These are phyloP conservation scores for Trametes pubescens DNA, from an alignment of 1,284 basidiomycete species.

Conservation along the genomic window DNA sequence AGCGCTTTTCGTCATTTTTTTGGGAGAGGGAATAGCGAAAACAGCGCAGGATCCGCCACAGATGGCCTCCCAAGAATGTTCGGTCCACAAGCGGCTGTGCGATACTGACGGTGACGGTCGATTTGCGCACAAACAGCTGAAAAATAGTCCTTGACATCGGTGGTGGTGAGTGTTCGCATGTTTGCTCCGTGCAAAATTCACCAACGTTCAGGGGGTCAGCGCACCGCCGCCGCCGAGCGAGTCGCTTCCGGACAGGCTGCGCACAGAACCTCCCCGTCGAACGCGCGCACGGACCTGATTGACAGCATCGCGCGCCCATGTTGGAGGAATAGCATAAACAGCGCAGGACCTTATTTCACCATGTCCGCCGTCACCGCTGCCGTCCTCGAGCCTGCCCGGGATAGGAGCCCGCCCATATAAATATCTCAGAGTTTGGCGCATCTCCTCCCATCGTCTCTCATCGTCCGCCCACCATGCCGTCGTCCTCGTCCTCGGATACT, in stretches of 20 bases:
- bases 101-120: background rate
- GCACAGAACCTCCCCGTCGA: background rate
- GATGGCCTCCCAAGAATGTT: background rate
- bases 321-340: constrained; percentile 33
- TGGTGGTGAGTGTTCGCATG: background rate
- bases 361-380: background rate
- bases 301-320: background rate
- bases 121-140: background rate
- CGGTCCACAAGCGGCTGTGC: background rate
- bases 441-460: background rate
- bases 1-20: background rate
- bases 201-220: background rate
- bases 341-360: constrained; percentile 18
- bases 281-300: background rate
- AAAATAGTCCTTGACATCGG: too few relatives aligned
- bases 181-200: background rate
- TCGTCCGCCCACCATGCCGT: background rate
- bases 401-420: constrained; percentile 12
- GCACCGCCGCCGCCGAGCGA: background rate
- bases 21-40: constrained; percentile 10
- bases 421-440: background rate
- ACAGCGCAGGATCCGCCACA: constrained; percentile 5
- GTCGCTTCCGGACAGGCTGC: constrained; percentile 1
- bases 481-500: constrained; percentile 4
- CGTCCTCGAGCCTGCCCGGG: constrained; percentile 4